Base-by-base conservation (phyloP, 805 yeast species). In the Suhomyces xylopsoci region DNA sequence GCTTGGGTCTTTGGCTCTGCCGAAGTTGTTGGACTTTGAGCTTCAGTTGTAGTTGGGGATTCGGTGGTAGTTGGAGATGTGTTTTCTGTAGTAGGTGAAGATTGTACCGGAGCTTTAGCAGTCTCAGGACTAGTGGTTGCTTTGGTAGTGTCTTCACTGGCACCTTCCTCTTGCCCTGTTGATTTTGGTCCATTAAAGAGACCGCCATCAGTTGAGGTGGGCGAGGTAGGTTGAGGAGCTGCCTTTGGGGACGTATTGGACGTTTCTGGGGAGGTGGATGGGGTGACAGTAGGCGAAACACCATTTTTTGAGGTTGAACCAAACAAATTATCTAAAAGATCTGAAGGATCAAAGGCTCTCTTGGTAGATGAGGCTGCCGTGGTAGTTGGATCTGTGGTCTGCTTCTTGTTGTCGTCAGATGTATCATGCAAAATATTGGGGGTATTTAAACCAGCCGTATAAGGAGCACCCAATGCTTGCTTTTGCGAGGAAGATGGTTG, bases 381-480 rank as follows among this genome's bases (percentile, higher is more conserved):
- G 20, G 43, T 24, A 8, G n/a, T 20, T 30, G n/a, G 12, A 17
- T 19, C 38, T 17, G 15, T 12, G 7, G 19, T 14, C 7, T 8
- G 15, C 32, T 25, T 32, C 19, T 24, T 44, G 7, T 15, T 32
- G 25, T n/a, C 32, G 12, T 44, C 36, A n/a, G 47, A n/a, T 15
- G 47, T 15, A 15, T 15, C 36, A 43, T 25, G 19, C 47, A 26
- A 25, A 24, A 14, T 25, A 5, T 19, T 17, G 22, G 45, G 15
- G 30, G 45, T 10, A 20, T 7, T n/a, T 22, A 3, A 20, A 9
- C 12, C 15, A 14, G 30, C 30, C 12, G 45, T 15, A 7, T 2
- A 19, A 19, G 45, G 41, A 17, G 19, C 20, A 36, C 17, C 32
- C 17, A 32, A 52, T 36, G 25, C 48, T 36, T 30, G 55, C 41